Percentiles rank a stretch among this genome's conserved stretches.
Conservation (phyloP, 2,329 filamentous ascomycete genomes). For the Cephalotrichum gorgonifer region DNA sequence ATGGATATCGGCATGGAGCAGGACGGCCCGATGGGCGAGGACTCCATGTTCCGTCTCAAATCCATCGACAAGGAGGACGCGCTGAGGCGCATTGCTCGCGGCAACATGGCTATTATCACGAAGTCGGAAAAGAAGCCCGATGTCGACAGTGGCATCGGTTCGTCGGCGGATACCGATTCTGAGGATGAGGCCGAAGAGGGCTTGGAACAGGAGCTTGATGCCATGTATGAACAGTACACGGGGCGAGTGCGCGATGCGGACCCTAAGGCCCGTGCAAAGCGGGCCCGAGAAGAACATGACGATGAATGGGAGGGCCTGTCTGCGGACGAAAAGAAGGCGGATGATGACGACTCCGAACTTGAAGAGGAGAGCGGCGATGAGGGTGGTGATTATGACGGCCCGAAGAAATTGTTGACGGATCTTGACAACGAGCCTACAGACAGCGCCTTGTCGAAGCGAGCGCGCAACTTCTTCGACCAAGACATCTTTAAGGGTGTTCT, state of each 20-base stretch:
- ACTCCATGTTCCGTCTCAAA: conserved; percentile 80
- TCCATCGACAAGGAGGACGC: conserved; percentile 66
- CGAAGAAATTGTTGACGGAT: conserved; percentile 22
- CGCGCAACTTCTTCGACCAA: conserved; percentile 84
- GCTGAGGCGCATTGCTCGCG: conserved; percentile 47
- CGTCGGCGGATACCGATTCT: conserved; percentile 48
- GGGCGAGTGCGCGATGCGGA: conserved; percentile 70
- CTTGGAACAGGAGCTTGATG: conserved; percentile 76
- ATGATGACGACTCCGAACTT: conserved; percentile 46
- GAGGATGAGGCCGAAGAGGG: conserved; percentile 72
- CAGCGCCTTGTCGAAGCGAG: conserved; percentile 62
- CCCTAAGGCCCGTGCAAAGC: conserved; percentile 84
- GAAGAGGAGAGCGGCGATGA: conserved; percentile 24
- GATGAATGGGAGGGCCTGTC: conserved; percentile 92
- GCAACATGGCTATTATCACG: conserved; percentile 64
- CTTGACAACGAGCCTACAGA: conserved; percentile 29
- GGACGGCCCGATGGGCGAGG: conserved; percentile 64
- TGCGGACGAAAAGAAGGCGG: conserved; percentile 48
- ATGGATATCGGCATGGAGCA: conserved; percentile 95
- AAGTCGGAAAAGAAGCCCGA: conserved; percentile 39
- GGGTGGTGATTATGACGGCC: conserved; percentile 20
- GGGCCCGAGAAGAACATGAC: conserved; percentile 70
- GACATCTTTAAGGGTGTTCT: conserved; percentile 73
- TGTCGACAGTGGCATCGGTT: conserved; percentile 47
- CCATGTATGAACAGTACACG: conserved; percentile 77